phyloP scores from a whole-genome alignment of 1,139 yeast genomes.

The Geotrichum reessii region DNA sequence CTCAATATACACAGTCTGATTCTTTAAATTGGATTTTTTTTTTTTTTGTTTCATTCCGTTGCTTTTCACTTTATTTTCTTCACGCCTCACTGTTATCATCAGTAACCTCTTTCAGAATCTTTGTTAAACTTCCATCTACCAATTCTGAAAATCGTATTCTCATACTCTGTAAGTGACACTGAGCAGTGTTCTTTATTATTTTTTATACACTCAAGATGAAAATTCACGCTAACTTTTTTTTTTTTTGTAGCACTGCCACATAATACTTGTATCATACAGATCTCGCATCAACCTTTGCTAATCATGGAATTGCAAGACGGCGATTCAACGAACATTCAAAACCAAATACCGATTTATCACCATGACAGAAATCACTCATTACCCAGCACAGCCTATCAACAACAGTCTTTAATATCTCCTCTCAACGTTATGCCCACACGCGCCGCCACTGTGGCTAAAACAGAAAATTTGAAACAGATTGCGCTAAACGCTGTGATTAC shows the following conservation, averaged over 20 bases:
- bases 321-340: not conserved
- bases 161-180: not conserved
- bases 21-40: not conserved
- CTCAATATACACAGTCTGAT: not conserved
- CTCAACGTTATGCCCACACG: constrained; percentile 24
- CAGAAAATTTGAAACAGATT: constrained; percentile 6
- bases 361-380: constrained; percentile 33
- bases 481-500: not conserved
- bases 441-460: constrained; percentile 28
- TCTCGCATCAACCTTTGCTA: not conserved
- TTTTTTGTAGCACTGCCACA: not conserved
- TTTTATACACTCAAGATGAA: not conserved
- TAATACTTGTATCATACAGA: not conserved
- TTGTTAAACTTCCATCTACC: not conserved
- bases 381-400: constrained; percentile 24
- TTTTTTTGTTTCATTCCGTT: not conserved
- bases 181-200: not conserved
- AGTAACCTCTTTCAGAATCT: not conserved
- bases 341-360: constrained; percentile 4
- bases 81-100: not conserved
- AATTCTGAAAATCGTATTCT: not conserved
- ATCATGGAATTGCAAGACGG: not conserved
- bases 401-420: constrained; percentile 17
- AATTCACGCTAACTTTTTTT: not conserved
- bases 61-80: not conserved